Evolutionary conservation across 306 rosid species (phyloP).

Genomic region (Fagus crenata): DNA sequence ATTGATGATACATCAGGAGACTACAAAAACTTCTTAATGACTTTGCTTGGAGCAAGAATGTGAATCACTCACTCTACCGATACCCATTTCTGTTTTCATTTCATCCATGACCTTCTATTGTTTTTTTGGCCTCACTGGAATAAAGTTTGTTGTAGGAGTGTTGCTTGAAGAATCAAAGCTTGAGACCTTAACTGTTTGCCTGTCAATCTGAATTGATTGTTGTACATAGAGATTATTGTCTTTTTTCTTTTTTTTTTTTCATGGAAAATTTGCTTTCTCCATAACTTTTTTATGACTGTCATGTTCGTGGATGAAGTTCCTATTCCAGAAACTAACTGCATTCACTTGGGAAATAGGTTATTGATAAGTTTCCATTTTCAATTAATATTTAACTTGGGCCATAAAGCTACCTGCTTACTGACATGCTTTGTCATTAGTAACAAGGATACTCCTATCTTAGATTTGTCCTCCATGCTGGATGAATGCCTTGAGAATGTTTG

Average conservation of each 20-base stretch:
- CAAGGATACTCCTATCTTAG: too few species aligned
- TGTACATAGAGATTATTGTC: not conserved
- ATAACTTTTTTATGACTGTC: not conserved
- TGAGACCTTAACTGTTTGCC: not conserved
- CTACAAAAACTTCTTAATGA: constrained; percentile 74
- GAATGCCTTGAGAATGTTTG: too few species aligned
- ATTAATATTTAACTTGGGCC: too few species aligned
- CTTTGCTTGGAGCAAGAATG: constrained; percentile 69
- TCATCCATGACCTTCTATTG: constrained; percentile 23
- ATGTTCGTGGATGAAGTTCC: not conserved
- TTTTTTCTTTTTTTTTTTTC: not conserved
- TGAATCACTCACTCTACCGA: constrained; percentile 30
- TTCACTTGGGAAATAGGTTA: not conserved
- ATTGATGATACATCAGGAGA: constrained; percentile 77
- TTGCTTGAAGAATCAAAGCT: not conserved
- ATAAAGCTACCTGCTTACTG: too few species aligned
- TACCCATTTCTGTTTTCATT: constrained; percentile 2
- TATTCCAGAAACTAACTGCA: not conserved
- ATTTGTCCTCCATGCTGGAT: too few species aligned
- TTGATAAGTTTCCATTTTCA: not conserved
- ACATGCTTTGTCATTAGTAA: too few species aligned
- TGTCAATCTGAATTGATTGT: not conserved
- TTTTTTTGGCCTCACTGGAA: constrained; percentile 16
- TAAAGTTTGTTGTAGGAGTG: constrained; percentile 5
- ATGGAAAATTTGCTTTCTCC: not conserved